phyloP scores from a whole-genome alignment of 371 early-diverging fungal species.

The Mortierella sp. region DNA sequence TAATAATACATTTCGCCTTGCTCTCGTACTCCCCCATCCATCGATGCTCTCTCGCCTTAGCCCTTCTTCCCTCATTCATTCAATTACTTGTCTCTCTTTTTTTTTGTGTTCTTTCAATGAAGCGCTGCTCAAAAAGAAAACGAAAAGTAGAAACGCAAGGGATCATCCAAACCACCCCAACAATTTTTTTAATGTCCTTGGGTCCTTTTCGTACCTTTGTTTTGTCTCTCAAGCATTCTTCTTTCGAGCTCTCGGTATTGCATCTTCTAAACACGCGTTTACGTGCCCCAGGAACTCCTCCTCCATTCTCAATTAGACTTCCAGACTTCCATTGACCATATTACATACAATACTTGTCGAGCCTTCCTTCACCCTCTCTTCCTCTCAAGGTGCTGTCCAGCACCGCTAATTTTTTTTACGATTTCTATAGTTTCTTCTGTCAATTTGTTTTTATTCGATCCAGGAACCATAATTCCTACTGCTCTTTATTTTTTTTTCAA shows the following conservation, averaged over 20 bases:
- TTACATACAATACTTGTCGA: neutral
- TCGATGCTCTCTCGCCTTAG: slow-evolving; percentile 8
- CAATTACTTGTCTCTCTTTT: neutral
- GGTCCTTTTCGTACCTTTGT: neutral
- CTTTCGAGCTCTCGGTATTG: neutral
- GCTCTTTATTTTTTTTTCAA: neutral
- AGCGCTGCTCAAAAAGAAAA: neutral
- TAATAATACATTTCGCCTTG: neutral
- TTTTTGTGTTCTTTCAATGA: neutral
- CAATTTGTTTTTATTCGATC: neutral
- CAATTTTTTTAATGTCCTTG: neutral
- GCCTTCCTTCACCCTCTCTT: neutral
- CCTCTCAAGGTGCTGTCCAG: neutral
- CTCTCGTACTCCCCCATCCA: neutral
- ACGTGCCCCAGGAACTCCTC: neutral
- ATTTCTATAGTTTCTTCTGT: neutral
- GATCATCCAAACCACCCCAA: slow-evolving; percentile 6
- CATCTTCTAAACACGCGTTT: neutral
- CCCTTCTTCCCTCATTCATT: neutral
- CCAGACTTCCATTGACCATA: neutral
- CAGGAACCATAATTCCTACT: neutral
- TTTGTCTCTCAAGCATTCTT: neutral
- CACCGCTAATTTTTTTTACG: slow-evolving; percentile 3
- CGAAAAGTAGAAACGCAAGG: slow-evolving; percentile 2
- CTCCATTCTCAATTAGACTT: neutral